A percentile compares a stretch with the other conserved stretches of the same genome.
Conservation (phyloP, 208 protist genomes). For the Blastocrithidia nonstop region DNA sequence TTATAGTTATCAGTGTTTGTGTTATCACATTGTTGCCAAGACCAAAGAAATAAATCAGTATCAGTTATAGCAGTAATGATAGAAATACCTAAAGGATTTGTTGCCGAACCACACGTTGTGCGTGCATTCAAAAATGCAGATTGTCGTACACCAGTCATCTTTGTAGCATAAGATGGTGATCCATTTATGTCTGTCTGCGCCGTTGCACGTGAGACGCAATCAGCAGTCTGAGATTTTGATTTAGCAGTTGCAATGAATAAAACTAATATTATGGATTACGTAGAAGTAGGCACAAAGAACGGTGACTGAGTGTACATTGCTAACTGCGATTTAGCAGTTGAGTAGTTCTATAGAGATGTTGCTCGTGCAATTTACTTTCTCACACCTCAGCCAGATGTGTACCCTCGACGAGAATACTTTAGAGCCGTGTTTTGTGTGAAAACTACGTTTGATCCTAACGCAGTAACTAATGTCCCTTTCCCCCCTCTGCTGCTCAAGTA, state of each 20-base stretch:
- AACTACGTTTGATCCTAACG: constrained; percentile 47
- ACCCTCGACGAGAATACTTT: constrained; percentile 73
- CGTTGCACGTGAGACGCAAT: constrained; percentile 37
- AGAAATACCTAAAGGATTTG: constrained; percentile 17
- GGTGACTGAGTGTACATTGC: constrained; percentile 84
- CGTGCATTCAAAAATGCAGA: constrained; percentile 68
- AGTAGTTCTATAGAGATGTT: constrained; percentile 51
- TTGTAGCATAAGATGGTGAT: constrained; percentile 69
- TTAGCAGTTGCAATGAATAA: constrained; percentile 26
- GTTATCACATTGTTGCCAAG: too few relatives aligned
- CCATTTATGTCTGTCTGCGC: constrained; percentile 51
- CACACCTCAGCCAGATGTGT: constrained; percentile 52
- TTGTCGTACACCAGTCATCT: constrained; percentile 72
- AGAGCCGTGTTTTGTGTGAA: constrained; percentile 59
- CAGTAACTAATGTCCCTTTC: constrained; percentile 30
- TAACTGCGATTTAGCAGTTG: constrained; percentile 42
- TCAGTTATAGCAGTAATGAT: too few relatives aligned
- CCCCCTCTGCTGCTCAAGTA: constrained; percentile 61
- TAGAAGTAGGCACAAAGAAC: constrained; percentile 77
- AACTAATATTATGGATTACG: constrained; percentile 74
- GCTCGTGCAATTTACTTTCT: constrained; percentile 55
- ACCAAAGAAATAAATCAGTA: too few relatives aligned
- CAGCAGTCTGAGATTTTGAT: constrained; percentile 74
- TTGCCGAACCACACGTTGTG: constrained; percentile 39
- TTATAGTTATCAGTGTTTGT: constrained; percentile 1